Evolutionary conservation across 2,329 filamentous ascomycete genomes (phyloP).

Genomic region (Ascochyta viciae-villosae): DNA sequence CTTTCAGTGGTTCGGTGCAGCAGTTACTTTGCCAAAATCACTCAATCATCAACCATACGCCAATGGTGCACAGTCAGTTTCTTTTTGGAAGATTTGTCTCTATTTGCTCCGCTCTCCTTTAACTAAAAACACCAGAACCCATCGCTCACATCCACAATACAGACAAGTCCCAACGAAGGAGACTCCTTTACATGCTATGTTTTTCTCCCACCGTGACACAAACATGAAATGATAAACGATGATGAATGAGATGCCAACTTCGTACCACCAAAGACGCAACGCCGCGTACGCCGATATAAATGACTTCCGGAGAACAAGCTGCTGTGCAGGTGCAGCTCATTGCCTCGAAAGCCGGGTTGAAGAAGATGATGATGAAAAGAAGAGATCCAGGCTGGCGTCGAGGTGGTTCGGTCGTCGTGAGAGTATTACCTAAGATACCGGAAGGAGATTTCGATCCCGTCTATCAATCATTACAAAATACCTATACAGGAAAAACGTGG

Average conservation of each 20-base stretch:
- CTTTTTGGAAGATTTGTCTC: slow-evolving; percentile 21
- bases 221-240: slow-evolving; percentile 28
- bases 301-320: slow-evolving; percentile 28
- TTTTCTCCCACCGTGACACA: slow-evolving; percentile 33
- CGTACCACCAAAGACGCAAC: slow-evolving; percentile 31
- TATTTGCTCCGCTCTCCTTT: slow-evolving; percentile 31
- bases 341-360: slow-evolving; percentile 30
- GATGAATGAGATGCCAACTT: slow-evolving; percentile 35
- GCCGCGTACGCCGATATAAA: slow-evolving; percentile 38
- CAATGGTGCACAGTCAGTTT: slow-evolving; percentile 16
- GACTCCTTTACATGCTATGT: slow-evolving; percentile 39
- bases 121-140: slow-evolving; percentile 25
- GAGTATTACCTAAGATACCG: slow-evolving; percentile 44
- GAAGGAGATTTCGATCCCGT: slow-evolving; percentile 47
- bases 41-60: background rate
- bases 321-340: slow-evolving; percentile 28
- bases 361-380: slow-evolving; percentile 37
- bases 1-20: background rate
- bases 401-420: slow-evolving; percentile 41
- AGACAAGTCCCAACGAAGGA: slow-evolving; percentile 23
- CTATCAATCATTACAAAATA: slow-evolving; percentile 53
- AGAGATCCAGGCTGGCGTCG: slow-evolving; percentile 36
- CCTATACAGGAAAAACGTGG: slow-evolving; percentile 49
- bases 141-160: slow-evolving; percentile 25
- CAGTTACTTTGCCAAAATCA: background rate